Evolutionary conservation across 441 rosid species (phyloP), one percentile per base, ranked within the genome.

Genomic region (Bocquillonia castaneifolia): DNA sequence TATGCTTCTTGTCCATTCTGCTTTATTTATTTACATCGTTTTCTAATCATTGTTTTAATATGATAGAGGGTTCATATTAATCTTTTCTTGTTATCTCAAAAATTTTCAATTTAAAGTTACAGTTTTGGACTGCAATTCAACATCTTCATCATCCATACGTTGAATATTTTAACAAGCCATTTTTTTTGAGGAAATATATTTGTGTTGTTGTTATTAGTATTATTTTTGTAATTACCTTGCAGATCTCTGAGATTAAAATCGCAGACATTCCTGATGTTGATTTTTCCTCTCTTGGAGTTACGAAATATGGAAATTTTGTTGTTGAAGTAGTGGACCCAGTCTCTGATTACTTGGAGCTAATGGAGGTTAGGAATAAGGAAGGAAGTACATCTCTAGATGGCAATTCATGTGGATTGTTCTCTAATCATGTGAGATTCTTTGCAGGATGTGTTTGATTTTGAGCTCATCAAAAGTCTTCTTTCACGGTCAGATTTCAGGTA

Each of bases 251-350:
- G 84, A 85, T 94, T 74, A 87, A 80, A 83, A 72, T 82, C 73
- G 99, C 94, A 37, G 94, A 90, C 62, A 87, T 94, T 86, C 90
- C 93, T 15, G 91, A 91, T 71, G 77, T 79, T 51, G 89, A 91
- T 76, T 96, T 94, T 76, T 87, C 96, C 78, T 68, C 53, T 59
- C 79, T 85, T 62, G 90, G 96, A 73, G 82, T 83, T 52, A 80
- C 90, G 28, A 86, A 83, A 58, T 84, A 75, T 66, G 96, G 91
- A 63, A 85, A 70, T 72, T 92, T 91, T 76, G 73, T 71, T 53
- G 90, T 92, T 40, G 97, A 94, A 88, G 97, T 94, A 63, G 79
- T 91, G 68, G 93, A 90, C 77, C 94, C 99, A 4, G 94, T 94
- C 79, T 84, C 96, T 6, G 97, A 91, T 78, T 91, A 90, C 72